phyloP scores from a whole-genome alignment of 2,329 filamentous ascomycete species.

The Aspergillus jensenii region DNA sequence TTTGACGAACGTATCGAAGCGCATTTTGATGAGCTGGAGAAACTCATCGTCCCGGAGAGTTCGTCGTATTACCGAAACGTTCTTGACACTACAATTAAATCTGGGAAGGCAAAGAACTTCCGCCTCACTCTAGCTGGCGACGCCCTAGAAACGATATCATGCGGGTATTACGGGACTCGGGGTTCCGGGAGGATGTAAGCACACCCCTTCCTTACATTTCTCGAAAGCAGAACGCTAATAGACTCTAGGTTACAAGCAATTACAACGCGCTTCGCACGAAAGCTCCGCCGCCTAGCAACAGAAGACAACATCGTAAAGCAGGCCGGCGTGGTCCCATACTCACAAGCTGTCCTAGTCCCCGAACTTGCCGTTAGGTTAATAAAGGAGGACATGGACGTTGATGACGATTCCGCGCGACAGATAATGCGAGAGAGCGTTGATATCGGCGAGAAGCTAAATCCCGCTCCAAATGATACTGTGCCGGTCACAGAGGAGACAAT shows the following conservation, averaged over 20 bases:
- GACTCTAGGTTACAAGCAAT: conserved; percentile 54
- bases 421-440: conserved; percentile 67
- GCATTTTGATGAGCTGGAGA: conserved; percentile 57
- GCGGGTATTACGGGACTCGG: conserved; percentile 80
- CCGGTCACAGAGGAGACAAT: conserved; percentile 18
- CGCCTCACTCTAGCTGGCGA: conserved; percentile 51
- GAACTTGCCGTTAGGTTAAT: conserved; percentile 61
- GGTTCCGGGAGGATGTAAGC: conserved; percentile 70
- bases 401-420: conserved; percentile 46
- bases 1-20: conserved; percentile 60
- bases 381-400: conserved; percentile 58
- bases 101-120: conserved; percentile 61
- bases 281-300: conserved; percentile 62
- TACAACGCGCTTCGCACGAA: conserved; percentile 58
- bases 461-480: conserved; percentile 61
- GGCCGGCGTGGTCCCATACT: conserved; percentile 66
- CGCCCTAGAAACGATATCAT: conserved; percentile 57
- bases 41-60: conserved; percentile 55
- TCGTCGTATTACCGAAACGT: conserved; percentile 61
- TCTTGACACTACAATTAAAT: conserved; percentile 56
- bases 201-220: conserved; percentile 3
- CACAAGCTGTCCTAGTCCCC: conserved; percentile 74
- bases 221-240: conserved; percentile 11
- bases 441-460: conserved; percentile 67
- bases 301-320: conserved; percentile 66